Evolutionary conservation across 148 eudicot genomes (phyloP).

Genomic region (Rhododendron mucronatum): DNA sequence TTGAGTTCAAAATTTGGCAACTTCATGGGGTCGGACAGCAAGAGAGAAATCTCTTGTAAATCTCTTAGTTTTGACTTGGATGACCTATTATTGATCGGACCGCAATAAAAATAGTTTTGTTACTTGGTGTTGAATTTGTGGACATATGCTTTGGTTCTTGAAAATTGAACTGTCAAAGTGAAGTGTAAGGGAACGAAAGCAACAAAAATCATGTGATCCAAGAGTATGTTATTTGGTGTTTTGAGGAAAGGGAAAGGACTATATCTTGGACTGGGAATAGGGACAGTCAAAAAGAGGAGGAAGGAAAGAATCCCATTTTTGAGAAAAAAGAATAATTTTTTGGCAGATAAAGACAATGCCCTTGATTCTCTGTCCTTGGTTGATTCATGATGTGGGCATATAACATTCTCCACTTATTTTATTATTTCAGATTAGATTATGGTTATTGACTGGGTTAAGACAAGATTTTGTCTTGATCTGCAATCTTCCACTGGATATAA

Average conservation of each 20-base stretch:
- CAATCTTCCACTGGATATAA: not conserved
- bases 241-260: conserved; percentile 29
- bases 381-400: not conserved
- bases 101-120: too few relatives aligned
- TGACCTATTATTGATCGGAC: too few relatives aligned
- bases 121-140: too few relatives aligned
- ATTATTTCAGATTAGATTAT: not conserved
- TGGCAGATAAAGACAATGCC: conserved; percentile 1
- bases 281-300: conserved; percentile 41
- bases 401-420: not conserved
- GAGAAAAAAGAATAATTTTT: conserved; percentile 1
- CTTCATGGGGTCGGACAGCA: too few relatives aligned
- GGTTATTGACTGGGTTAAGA: not conserved
- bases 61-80: too few relatives aligned
- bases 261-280: conserved; percentile 28
- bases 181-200: conserved; percentile 18
- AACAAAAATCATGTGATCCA: conserved; percentile 30
- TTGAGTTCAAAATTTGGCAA: too few relatives aligned
- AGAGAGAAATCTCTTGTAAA: too few relatives aligned
- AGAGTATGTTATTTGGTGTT: conserved; percentile 4
- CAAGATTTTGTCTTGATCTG: conserved; percentile 9
- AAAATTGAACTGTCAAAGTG: conserved; percentile 12
- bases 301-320: conserved; percentile 16
- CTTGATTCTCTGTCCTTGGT: not conserved
- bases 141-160: not conserved